Evolutionary conservation across 345 rosid genomes (phyloP).

Genomic region (Cardamine chenopodiifolia): DNA sequence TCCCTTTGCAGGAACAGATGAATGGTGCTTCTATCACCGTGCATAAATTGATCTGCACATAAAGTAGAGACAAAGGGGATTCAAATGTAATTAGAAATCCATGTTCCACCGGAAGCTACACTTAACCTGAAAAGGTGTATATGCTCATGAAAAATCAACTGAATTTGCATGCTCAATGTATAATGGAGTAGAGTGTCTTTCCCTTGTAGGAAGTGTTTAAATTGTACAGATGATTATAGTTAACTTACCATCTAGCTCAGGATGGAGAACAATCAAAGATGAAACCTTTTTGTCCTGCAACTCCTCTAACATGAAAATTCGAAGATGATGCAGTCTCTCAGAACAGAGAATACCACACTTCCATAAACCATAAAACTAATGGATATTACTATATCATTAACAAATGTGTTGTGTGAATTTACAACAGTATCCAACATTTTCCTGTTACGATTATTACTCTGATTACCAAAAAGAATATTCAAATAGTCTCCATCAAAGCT

Average conservation of each 20-base stretch:
- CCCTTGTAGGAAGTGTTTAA: constrained; percentile 21
- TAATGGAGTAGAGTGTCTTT: constrained; percentile 11
- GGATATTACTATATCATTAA: constrained; percentile 26
- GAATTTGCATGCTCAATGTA: constrained; percentile 13
- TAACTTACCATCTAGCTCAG: constrained; percentile 24
- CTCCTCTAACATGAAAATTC: constrained; percentile 19
- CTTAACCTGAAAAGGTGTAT: background rate
- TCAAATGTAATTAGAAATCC: constrained; percentile 7
- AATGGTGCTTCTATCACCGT: constrained; percentile 1
- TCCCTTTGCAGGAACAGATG: constrained; percentile 31
- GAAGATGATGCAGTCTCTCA: constrained; percentile 19
- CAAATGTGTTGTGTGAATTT: constrained; percentile 23
- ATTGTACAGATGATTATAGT: constrained; percentile 30
- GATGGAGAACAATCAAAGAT: constrained; percentile 9
- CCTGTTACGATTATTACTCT: constrained; percentile 26
- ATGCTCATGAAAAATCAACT: constrained; percentile 10
- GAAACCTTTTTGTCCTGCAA: constrained; percentile 18
- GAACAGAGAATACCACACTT: constrained; percentile 26
- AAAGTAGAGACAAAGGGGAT: constrained; percentile 12
- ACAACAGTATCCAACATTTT: constrained; percentile 25
- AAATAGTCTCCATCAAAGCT: constrained; percentile 27
- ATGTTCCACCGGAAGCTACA: constrained; percentile 23
- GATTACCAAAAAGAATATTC: constrained; percentile 32
- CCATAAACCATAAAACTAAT: constrained; percentile 19
- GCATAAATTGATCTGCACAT: constrained; percentile 20